Evolutionary conservation across 139 green algal genomes (phyloP).

Genomic region (Zygnema cylindricum): DNA sequence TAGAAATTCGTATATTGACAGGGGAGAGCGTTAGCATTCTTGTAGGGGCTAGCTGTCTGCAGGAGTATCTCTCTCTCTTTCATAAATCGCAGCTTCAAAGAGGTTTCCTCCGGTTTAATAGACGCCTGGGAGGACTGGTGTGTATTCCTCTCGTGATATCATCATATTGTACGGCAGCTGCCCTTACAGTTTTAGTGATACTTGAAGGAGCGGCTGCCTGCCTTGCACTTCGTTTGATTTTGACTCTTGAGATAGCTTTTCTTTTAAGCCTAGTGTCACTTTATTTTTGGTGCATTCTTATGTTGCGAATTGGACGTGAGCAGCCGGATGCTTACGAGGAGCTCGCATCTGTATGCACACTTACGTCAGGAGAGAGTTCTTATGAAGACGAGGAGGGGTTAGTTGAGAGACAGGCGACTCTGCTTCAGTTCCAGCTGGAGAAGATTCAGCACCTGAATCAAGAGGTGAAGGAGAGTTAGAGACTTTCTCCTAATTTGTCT

Average conservation of each 20-base stretch:
- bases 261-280: background rate
- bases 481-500: too few species aligned
- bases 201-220: background rate
- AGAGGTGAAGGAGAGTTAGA: too few species aligned
- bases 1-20: background rate
- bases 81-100: background rate
- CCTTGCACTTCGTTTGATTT: background rate
- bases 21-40: background rate
- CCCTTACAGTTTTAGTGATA: background rate
- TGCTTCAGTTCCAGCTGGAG: slow-evolving; percentile 12
- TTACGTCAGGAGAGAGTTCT: background rate
- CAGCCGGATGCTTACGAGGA: background rate
- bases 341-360: background rate
- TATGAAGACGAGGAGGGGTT: background rate
- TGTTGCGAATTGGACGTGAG: background rate
- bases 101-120: background rate
- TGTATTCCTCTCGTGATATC: background rate
- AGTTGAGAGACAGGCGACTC: background rate
- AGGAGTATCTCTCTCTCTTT: background rate
- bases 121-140: background rate
- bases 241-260: background rate
- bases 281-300: background rate
- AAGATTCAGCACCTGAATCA: background rate
- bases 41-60: background rate
- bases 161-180: background rate